Evolutionary conservation across 78 protist species (phyloP), one percentile per base, ranked within the genome.

Genomic region (Trichosphaerium sp.): DNA sequence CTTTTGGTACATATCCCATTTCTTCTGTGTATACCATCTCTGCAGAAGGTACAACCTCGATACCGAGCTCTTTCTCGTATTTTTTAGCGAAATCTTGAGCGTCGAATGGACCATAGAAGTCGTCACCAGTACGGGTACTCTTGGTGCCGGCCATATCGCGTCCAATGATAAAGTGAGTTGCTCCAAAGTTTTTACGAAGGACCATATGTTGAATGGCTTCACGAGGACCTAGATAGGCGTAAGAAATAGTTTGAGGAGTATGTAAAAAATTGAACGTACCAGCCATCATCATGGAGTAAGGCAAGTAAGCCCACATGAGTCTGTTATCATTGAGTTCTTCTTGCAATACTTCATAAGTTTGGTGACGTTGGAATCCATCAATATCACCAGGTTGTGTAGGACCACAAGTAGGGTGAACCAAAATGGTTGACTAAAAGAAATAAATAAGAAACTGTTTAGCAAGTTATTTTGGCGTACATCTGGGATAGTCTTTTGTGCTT

Each of bases 181-280:
- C 82, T 29, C 94, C 97, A 56, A 71, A 90, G 82, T 92, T 92
- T 87, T 92, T 87, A 69, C 97, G 83, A 44, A 92, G 71, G 71
- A 92, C 73, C 65, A 88, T 88, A 78, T 92, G 97, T 86, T 82
- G 88, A n/a, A 92, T 73, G 14, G 92, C 97, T 73, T 92, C 97
- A 54, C 97, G 81, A 21, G 97, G 97, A 3, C 97, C 97, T n/a
- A n/a, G n/a, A n/a, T n/a, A n/a, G 29, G 84, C 92, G 80, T 75
- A 66, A 56, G 83, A 58, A 89, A 88, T 88, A 35, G 56, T 59
- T 32, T 78, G 70, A 37, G 92, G 92, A 0, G 68, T 28, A 0
- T 62, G n/a, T 11, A 75, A 76, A 4, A 76, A 69, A n/a, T 32
- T 25, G 12, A 75, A 74, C 28, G 71, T 38, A 12, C 65, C 72